A percentile compares a stretch with the other conserved stretches of the same genome.
These are phyloP conservation scores for Neofusicoccum cordaticola DNA, from an alignment of 2,329 filamentous ascomycete species.

Conservation along the genomic window DNA sequence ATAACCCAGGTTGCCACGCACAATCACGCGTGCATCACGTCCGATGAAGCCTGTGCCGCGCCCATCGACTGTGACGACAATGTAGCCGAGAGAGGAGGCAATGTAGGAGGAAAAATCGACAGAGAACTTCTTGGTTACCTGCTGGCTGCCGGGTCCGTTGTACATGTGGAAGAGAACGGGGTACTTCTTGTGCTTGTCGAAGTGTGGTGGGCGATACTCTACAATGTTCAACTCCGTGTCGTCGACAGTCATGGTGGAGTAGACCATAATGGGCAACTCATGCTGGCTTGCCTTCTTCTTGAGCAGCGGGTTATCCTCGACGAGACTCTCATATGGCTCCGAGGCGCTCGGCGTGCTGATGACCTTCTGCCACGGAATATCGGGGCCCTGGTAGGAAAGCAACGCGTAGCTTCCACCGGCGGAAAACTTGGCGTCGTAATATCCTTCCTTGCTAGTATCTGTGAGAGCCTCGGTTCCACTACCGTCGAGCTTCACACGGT, in stretches of 20 bases:
- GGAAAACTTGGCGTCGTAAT: conserved; percentile 83
- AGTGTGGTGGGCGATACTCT: conserved; percentile 87
- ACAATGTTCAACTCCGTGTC: conserved; percentile 70
- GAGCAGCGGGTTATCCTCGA: conserved; percentile 76
- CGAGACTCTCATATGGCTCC: conserved; percentile 61
- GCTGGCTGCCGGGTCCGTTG: conserved; percentile 89
- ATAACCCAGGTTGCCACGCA: conserved; percentile 79
- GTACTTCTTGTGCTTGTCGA: conserved; percentile 78
- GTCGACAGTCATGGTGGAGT: conserved; percentile 81
- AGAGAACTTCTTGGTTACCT: conserved; percentile 73
- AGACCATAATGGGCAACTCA: conserved; percentile 78
- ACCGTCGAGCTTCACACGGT: conserved; percentile 82
- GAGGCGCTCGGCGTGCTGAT: conserved; percentile 74
- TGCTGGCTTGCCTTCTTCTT: conserved; percentile 68
- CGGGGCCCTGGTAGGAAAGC: conserved; percentile 79
- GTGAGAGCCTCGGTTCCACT: conserved; percentile 71
- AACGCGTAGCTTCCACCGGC: conserved; percentile 76
- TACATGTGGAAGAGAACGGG: conserved; percentile 95
- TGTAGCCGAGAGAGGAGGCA: conserved; percentile 80
- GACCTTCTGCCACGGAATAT: conserved; percentile 87
- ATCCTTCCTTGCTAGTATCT: conserved; percentile 69
- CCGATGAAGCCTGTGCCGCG: conserved; percentile 90
- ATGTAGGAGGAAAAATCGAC: conserved; percentile 91
- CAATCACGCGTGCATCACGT: conserved; percentile 74
- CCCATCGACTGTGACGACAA: conserved; percentile 92